Conservation (phyloP, 2,329 filamentous ascomycete species). For the Ophiostoma fasciatum region DNA sequence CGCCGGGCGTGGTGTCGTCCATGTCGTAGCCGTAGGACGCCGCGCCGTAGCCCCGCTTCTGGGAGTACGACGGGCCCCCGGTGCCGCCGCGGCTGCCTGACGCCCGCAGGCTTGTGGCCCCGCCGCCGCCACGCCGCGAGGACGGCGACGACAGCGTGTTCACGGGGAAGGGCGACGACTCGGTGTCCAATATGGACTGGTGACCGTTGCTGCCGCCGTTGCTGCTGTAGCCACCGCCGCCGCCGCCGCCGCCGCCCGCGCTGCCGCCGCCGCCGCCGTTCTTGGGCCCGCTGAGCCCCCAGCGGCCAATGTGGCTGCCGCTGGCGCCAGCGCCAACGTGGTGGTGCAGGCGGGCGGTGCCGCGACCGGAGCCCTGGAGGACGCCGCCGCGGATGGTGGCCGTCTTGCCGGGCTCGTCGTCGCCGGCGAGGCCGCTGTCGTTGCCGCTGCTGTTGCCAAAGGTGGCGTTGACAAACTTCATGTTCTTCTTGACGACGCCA, state of each 20-base stretch:
- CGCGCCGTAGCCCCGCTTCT: slow-evolving; percentile 14
- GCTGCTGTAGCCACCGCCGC: slow-evolving; percentile 58
- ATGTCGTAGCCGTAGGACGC: slow-evolving; percentile 58
- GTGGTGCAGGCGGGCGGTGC: slow-evolving; percentile 63
- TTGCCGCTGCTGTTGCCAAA: slow-evolving; percentile 50
- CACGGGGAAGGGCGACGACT: slow-evolving; percentile 51
- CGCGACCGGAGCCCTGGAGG: slow-evolving; percentile 47
- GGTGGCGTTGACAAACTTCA: slow-evolving; percentile 88
- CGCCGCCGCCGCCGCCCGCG: slow-evolving; percentile 12
- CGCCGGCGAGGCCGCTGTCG: slow-evolving; percentile 41
- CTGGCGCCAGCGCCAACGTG: slow-evolving; percentile 24
- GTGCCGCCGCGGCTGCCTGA: slow-evolving; percentile 19
- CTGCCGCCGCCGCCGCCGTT: no score
- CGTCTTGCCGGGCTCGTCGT: slow-evolving; percentile 48
- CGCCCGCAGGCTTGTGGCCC: slow-evolving; percentile 55
- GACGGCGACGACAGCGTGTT: slow-evolving; percentile 36
- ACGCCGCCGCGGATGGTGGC: slow-evolving; percentile 40
- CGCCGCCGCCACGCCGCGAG: slow-evolving; percentile 21
- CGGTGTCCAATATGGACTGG: slow-evolving; percentile 58
- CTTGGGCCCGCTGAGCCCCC: slow-evolving; percentile 51
- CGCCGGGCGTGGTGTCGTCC: slow-evolving; percentile 52
- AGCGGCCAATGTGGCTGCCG: slow-evolving; percentile 43
- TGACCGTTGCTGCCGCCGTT: slow-evolving; percentile 50
- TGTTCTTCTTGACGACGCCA: slow-evolving; percentile 68
- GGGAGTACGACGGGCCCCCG: slow-evolving; percentile 5